Evolutionary conservation across 257 asterid species (phyloP), one percentile per base, ranked within the genome.

Genomic region (Fraxinus americana): DNA sequence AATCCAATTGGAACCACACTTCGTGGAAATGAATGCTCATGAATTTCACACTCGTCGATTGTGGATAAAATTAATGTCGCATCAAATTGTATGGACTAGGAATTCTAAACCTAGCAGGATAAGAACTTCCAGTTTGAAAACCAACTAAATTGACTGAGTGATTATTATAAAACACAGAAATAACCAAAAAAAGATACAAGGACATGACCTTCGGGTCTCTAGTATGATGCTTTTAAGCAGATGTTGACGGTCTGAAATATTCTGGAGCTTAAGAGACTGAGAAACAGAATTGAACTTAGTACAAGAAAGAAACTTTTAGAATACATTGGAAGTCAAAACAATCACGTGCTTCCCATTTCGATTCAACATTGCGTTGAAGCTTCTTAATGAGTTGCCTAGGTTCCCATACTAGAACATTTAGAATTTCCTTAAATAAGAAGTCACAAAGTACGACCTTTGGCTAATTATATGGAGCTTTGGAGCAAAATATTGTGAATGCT

Each of bases 321-420:
- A 74, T 43, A 67, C 59, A 67, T 16, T 54, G 66, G 39, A 25
- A 74, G 30, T 43, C 54, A 61, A 59, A 79, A 13, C 59, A 45
- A 38, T 71, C 11, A 4, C 9, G 41, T 71, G 14, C 57, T 38
- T 73, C 48, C 69, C 29, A 23, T 6, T 7, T 73, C 23, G 43
- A 63, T 21, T 34, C 19, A 7, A 54, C 61, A 32, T 52, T 43
- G 67, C 17, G 41, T 67, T 59, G 72, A 45, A n/a, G 38, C 16
- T 54, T 50, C 34, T 73, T 14, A 61, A 67, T 48, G 54, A 5
- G 36, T 41, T 76, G 65, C 3, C 35, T 29, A 63, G 71, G 43
- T 77, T 34, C 39, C 59, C 69, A 67, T 70, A 4, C 35, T 41
- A 38, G 23, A 80, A 75, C 61, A 79, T 63, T 65, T 35, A 71